Evolutionary conservation across 768 basidiomycete genomes (phyloP), one percentile per base, ranked within the genome.

Genomic region (Trametes cingulata): DNA sequence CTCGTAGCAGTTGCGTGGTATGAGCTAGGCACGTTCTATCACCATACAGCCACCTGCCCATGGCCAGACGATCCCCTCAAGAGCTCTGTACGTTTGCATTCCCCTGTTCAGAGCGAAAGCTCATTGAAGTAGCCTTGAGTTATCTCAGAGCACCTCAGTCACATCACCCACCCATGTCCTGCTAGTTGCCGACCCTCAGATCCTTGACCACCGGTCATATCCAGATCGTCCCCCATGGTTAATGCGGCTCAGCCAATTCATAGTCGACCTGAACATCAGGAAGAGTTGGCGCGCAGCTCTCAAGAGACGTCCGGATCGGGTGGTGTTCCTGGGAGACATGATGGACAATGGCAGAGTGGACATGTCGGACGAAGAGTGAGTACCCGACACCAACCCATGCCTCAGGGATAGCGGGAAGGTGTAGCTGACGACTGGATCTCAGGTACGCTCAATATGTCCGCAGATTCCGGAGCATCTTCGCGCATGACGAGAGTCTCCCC

Each of bases 321-420:
- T 96, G 5, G 76, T 97, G 2, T 90, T 96, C 63, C 77, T 95
- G 20, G 95, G 95, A 37, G 94, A 97, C 71, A 90, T 96, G 91
- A 85, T 96, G 85, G 93, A 96, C 67, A 85, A 83, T 54, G 94
- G 93, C 1, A 78, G 92, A 53, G 77, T 81, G 25, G 76, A 76
- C 20, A 89, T 89, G 80, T 71, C 80, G 3, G 79, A 83, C 49
- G 73, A 72, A 43, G 87, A 94, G 95, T 95, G 69, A 72, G 91
- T 81, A 10, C 17, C 13, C 40, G 22, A 1, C n/a, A 6, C 35
- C 36, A 39, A 49, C 22, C 25, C 43, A 36, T 24, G 50, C 51
- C 36, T 27, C 58, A 62, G 50, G 49, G 46, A 20, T 58, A 20
- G 14, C 33, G 25, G 14, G 14, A 22, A 13, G 17, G 2, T 2